Evolutionary conservation across 1,139 yeast species (phyloP), one percentile per base, ranked within the genome.

Genomic region (Blastobotrys persicus): DNA sequence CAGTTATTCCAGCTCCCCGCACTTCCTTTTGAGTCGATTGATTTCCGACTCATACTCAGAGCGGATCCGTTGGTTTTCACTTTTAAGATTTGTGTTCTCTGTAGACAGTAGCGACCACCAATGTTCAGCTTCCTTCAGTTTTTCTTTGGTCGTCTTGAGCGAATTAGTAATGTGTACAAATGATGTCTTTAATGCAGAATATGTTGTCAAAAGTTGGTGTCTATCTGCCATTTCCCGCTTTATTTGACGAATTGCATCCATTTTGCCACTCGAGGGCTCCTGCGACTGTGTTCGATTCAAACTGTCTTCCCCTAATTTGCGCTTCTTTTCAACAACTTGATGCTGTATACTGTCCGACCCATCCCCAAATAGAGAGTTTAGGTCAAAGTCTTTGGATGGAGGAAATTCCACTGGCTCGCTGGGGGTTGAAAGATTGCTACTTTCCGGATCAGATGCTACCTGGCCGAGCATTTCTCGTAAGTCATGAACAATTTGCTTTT

Each of bases 171-270:
- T 55, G 20, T 53, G 51, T 17, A 53, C 47, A 48, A 52, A 54
- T 4, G 53, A 50, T 16, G 49, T 45, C 39, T 54, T 54, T 41
- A 54, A 47, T 5, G 57, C 47, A 2, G 51, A 40, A 46, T 54
- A 54, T 1, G 55, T 54, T 12, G 54, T 54, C 18, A 54, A 44
- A 19, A 54, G 47, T 11, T 51, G 52, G 32, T 54, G 57, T 28
- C 49, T 37, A 23, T 49, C 39, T 26, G 47, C 44, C 49, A 54
- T 50, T 34, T 54, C 52, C 38, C 52, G 46, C 34, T 54, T 54
- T 20, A 54, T 26, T 39, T 49, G 55, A 3, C 47, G 26, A 11
- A 53, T 47, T 9, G 55, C 45, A 18, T 44, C 52, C 47, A 47
- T 50, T 32, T 48, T 34, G 4, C 16, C 46, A 1, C 20, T 34